Evolutionary conservation across 495 filamentous ascomycete species (phyloP).

Genomic region (Podospora conica): DNA sequence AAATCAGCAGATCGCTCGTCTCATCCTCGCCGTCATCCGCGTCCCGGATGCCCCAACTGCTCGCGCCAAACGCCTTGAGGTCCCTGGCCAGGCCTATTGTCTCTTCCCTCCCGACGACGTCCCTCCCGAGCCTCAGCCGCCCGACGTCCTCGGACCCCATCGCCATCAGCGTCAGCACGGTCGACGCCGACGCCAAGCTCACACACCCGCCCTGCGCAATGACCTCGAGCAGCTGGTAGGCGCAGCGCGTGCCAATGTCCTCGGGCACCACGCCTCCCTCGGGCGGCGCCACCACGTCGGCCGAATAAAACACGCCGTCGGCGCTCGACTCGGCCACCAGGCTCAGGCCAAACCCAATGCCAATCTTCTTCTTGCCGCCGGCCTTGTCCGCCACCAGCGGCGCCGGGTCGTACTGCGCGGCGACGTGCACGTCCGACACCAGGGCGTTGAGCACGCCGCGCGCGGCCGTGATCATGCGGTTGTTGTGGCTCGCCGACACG

Average conservation of each 20-base stretch:
- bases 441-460: conserved; percentile 82
- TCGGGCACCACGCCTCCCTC: conserved; percentile 78
- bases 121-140: conserved; percentile 55
- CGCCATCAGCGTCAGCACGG: conserved; percentile 83
- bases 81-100: conserved; percentile 76
- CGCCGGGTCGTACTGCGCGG: conserved; percentile 60
- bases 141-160: conserved; percentile 75
- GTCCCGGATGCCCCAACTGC: conserved; percentile 75
- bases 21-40: conserved; percentile 61
- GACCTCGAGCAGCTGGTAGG: conserved; percentile 79
- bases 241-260: conserved; percentile 81
- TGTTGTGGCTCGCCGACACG: conserved; percentile 85
- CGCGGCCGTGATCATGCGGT: conserved; percentile 86
- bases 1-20: conserved; percentile 69
- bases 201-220: conserved; percentile 80
- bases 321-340: conserved; percentile 88
- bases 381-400: conserved; percentile 60
- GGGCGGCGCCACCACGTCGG: conserved; percentile 77
- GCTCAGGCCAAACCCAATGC: conserved; percentile 82
- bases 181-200: conserved; percentile 57
- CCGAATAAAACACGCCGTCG: conserved; percentile 70
- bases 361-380: conserved; percentile 45
- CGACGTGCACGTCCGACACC: conserved; percentile 76
- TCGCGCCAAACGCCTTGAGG: conserved; percentile 73
- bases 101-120: conserved; percentile 73